Evolutionary conservation across 805 yeast genomes (phyloP).

Genomic region (Metschnikowia henanensis): DNA sequence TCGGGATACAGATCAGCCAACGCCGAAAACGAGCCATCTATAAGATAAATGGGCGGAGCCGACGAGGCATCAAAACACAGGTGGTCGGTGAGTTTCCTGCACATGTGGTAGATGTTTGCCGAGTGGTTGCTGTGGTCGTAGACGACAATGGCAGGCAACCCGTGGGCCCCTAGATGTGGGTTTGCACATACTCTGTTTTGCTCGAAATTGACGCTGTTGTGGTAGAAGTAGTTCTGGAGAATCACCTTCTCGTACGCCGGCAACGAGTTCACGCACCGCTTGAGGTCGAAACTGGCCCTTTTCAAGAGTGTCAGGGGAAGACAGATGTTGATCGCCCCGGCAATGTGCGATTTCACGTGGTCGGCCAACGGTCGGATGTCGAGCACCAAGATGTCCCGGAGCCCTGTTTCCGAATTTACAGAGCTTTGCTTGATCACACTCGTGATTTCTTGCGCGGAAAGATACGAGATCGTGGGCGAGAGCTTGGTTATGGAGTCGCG

Average conservation of each 20-base stretch:
- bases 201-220: conserved; percentile 11
- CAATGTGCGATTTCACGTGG: conserved; percentile 57
- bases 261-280: conserved; percentile 60
- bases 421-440: conserved; percentile 12
- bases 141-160: conserved; percentile 43
- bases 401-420: conserved; percentile 8
- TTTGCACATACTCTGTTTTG: neutral
- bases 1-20: conserved; percentile 27
- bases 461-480: conserved; percentile 21
- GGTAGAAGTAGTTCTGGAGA: conserved; percentile 36
- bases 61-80: conserved; percentile 21
- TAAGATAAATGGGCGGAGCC: conserved; percentile 39
- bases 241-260: conserved; percentile 50
- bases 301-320: conserved; percentile 87
- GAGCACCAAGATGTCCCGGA: conserved; percentile 43
- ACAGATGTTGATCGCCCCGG: conserved; percentile 70
- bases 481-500: conserved; percentile 24
- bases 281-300: conserved; percentile 68
- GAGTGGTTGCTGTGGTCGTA: conserved; percentile 49
- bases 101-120: conserved; percentile 45
- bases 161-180: conserved; percentile 19
- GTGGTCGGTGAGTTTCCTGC: conserved; percentile 46
- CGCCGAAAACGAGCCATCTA: conserved; percentile 43
- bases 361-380: conserved; percentile 86
- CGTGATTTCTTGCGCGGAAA: conserved; percentile 18